phyloP scores from a whole-genome alignment of 208 protist genomes.

The Trichomonas vaginalis region DNA sequence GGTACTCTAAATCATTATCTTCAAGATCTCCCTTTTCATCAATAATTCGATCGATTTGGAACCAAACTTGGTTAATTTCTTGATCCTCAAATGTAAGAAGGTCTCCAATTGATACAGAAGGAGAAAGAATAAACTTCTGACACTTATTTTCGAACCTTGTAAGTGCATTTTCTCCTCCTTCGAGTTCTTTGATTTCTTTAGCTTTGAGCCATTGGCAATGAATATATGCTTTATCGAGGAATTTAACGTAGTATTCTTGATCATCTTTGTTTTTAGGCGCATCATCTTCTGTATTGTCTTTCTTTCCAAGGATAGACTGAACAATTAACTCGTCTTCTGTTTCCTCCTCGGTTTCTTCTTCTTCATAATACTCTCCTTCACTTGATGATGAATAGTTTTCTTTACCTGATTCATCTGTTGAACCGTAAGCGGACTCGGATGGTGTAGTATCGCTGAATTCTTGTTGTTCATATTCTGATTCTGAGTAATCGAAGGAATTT shows the following conservation, averaged over 20 bases:
- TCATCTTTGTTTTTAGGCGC: background rate
- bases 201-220: constrained; percentile 4
- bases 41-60: constrained; percentile 18
- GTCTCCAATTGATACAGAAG: background rate
- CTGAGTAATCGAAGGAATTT: background rate
- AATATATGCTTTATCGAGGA: background rate
- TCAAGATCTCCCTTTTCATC: background rate
- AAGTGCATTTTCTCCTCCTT: background rate
- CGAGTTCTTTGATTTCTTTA: background rate
- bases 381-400: background rate
- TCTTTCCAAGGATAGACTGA: background rate
- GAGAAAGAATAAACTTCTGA: background rate
- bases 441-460: background rate
- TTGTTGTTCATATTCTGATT: background rate
- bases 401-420: background rate
- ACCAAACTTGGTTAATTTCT: background rate
- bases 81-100: background rate
- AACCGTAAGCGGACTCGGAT: background rate
- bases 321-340: background rate
- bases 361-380: background rate
- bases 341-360: background rate
- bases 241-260: background rate
- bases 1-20: constrained; percentile 25
- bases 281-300: background rate
- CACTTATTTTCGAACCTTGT: background rate